These are phyloP conservation scores for Aspergillus affinis DNA, from an alignment of 495 filamentous ascomycete genomes.

Conservation along the genomic window DNA sequence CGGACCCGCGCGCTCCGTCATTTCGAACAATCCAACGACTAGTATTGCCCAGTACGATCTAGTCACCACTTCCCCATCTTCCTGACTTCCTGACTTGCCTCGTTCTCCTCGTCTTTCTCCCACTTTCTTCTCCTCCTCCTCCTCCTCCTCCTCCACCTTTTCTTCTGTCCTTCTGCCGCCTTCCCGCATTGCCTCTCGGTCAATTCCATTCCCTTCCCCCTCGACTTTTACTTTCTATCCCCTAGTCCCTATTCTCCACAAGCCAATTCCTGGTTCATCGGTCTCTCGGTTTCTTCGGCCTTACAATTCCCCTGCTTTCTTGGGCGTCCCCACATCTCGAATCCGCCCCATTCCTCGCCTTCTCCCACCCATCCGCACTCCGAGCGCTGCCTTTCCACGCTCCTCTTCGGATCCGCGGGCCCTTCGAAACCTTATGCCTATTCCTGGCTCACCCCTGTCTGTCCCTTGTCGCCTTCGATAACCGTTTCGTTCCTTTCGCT, in stretches of 20 bases:
- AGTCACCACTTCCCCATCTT: background rate
- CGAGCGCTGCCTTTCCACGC: constrained; percentile 8
- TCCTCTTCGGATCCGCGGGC: constrained; percentile 14
- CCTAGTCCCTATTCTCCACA: constrained; percentile 6
- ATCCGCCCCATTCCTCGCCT: constrained; percentile 28
- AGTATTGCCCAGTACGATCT: too few relatives aligned
- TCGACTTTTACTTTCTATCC: background rate
- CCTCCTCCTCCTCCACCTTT: too few relatives aligned
- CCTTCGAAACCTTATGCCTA: constrained; percentile 14
- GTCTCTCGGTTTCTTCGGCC: constrained; percentile 1
- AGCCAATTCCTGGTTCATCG: constrained; percentile 4
- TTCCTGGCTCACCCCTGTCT: background rate
- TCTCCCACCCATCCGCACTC: constrained; percentile 10
- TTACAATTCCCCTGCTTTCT: constrained; percentile 9
- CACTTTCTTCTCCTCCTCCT: too few relatives aligned
- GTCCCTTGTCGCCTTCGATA: constrained; percentile 14
- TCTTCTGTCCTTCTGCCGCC: background rate
- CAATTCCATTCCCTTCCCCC: constrained; percentile 5
- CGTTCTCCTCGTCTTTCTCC: too few relatives aligned
- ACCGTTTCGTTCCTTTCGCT: constrained; percentile 1
- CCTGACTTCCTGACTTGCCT: background rate
- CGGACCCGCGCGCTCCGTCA: background rate
- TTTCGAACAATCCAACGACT: too few relatives aligned
- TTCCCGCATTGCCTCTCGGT: constrained; percentile 12
- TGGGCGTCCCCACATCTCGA: constrained; percentile 18